Base-by-base conservation (phyloP, 805 yeast genomes). In the Spathaspora arborariae region DNA sequence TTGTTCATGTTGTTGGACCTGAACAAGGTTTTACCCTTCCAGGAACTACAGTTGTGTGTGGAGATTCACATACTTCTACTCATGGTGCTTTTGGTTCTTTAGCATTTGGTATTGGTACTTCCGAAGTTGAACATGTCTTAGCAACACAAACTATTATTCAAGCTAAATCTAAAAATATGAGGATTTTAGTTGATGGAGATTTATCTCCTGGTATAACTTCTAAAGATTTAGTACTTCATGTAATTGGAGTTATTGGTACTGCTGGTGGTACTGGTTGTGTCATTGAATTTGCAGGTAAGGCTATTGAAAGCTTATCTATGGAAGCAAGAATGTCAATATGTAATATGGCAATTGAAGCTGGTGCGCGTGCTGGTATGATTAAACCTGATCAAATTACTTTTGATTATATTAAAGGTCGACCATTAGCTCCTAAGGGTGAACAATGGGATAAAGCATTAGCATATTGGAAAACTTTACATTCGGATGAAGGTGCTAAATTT, bases 341-440 rank as follows among this genome's bases (percentile, higher is more conserved):
- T 79, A 94, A 94, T 68, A 94, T 94, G 99, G 84, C 98, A 40
- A 92, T 94, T 61, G 99, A 94, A 74, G 99, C 86, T 50, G 99
- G 99, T 73, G 99, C 99, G 15, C 85, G 99, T 74, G 98, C 99
- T 21, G 99, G 99, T 71, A 89, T 94, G 97, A 92, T 94, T 65
- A 87, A 85, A 54, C 99, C 99, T 8, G 99, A 94, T 64, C 86
- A 90, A 54, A 82, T 67, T 45, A 92, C 98, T 22, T 88, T 85
- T 60, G 84, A 85, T 49, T 94, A 94, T 70, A 76, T 94, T 59
- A 84, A 91, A 73, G 96, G 95, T 51, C 81, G 97, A 64, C 97
- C 98, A 38, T 78, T 94, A 56, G 92, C 97, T 53, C 99, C 99
- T 62, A 79, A 80, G 63, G 99, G 95, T 49, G 89, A 68, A 3